Evolutionary conservation across 805 yeast genomes (phyloP), one percentile per base, ranked within the genome.

Genomic region (Yamadazyma nakazawae): DNA sequence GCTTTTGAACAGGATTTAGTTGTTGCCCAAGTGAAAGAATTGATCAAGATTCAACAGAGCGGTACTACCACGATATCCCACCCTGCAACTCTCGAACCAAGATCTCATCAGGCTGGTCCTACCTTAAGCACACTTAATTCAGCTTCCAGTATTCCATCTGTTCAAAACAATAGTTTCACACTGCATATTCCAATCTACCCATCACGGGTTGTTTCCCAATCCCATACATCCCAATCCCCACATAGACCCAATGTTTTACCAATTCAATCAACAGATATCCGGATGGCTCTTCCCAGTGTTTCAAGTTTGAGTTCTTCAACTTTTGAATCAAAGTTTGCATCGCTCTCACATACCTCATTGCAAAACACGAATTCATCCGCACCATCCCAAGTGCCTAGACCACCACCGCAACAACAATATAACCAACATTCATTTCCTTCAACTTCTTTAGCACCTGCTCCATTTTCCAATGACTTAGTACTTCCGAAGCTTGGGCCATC

Each of bases 1-100:
- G 52, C 60, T 14, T 62, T 62, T 46, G 57, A 57, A 2, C 51
- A 28, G 32, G 32, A 30, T 30, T 26, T 40, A 3, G 49, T 42
- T 7, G 44, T 55, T 11, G 35, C 56, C 19, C 35, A 36, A 7
- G 13, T 34, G n/a, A 16, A 13, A 28, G n/a, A 28, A 28, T 28
- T 28, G 9, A 13, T 28, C 11, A 10, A 28, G 3, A 5, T 5
- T 3, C 32, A 12, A 13, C 32, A 28, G 10, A 13, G 9, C 9
- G 9, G 9, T 11, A 28, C 5, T 11, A 28, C 5, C n/a, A 13
- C 12, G 9, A 13, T 3, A 9, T 9, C 11, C 11, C n/a, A 5
- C 9, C 32, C 32, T 12, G 32, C 32, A 12, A 21, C 24, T 21
- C 24, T 21, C 7, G 24, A 21, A 21, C 24, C 24, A 5, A 21